Percentiles rank a stretch among this genome's conserved stretches.
Conservation (phyloP, 2,329 filamentous ascomycete species). For the Calonectria ilicicola region DNA sequence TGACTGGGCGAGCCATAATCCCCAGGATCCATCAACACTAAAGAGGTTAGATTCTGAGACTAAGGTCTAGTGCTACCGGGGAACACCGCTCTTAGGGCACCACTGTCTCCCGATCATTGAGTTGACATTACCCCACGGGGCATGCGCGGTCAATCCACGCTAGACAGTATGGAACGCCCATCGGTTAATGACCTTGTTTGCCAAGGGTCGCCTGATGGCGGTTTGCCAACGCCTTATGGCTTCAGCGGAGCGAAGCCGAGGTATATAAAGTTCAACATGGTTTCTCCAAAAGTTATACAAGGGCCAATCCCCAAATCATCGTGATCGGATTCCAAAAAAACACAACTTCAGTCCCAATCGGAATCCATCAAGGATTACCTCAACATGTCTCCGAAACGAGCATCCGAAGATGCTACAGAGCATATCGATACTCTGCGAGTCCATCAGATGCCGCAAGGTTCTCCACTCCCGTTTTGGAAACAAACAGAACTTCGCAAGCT, state of each 20-base stretch:
- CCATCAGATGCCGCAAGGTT: constrained; percentile 25
- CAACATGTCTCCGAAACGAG: not conserved
- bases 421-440: constrained; percentile 23
- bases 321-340: not conserved
- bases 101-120: not conserved
- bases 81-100: not conserved
- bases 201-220: constrained; percentile 10
- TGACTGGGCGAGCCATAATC: not conserved
- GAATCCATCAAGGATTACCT: not conserved
- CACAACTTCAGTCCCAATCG: not conserved
- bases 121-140: constrained; percentile 19
- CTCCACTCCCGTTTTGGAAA: constrained; percentile 36
- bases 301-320: not conserved
- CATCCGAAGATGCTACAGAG: constrained; percentile 17
- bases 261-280: constrained; percentile 7
- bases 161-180: constrained; percentile 3
- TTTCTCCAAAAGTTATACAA: not conserved
- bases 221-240: no score
- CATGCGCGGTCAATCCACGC: constrained; percentile 10
- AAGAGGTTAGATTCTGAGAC: not conserved
- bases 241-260: not conserved
- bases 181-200: constrained; percentile 14
- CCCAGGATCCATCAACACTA: not conserved
- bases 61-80: not conserved
- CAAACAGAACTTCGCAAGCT: constrained; percentile 38